Conservation (phyloP, 768 basidiomycete genomes). For the Steccherinum ochraceum region DNA sequence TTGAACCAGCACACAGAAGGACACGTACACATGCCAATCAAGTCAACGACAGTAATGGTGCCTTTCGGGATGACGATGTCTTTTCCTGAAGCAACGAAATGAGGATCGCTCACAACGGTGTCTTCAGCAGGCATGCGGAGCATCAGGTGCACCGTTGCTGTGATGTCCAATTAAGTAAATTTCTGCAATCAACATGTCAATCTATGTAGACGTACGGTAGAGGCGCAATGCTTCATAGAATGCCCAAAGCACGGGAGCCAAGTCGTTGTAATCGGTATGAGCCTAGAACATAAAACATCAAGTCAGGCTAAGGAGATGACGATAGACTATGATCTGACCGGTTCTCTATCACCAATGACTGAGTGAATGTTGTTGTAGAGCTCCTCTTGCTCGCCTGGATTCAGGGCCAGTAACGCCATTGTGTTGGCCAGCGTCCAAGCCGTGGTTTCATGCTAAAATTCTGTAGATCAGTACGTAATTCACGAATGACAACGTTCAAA, state of each 20-base stretch:
- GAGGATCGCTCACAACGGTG: background rate
- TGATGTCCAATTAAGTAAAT: background rate
- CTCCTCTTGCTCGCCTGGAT: constrained; percentile 17
- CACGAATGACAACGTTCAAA: background rate
- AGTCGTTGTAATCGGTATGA: constrained; percentile 1
- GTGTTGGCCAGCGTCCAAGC: constrained; percentile 17
- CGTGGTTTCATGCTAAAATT: constrained; percentile 15
- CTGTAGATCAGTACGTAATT: too few species aligned
- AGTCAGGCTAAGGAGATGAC: background rate
- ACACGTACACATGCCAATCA: constrained; percentile 14
- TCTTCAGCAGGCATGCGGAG: constrained; percentile 5
- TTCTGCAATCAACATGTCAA: background rate
- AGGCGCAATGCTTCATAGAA: constrained; percentile 12
- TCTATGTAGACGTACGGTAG: constrained; percentile 6
- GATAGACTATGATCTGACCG: too few species aligned
- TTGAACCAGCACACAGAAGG: background rate
- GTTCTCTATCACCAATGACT: constrained; percentile 1
- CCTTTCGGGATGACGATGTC: constrained; percentile 14
- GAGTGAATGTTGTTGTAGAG: constrained; percentile 7
- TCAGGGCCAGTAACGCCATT: constrained; percentile 18
- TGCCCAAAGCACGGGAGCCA: constrained; percentile 3
- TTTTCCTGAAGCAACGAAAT: background rate
- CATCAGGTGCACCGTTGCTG: constrained; percentile 4
- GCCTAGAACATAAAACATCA: constrained; percentile 12
- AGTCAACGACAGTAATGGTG: constrained; percentile 17